Base-by-base conservation (phyloP, 169 alveolate genomes). In the Eimeria necatrix region DNA sequence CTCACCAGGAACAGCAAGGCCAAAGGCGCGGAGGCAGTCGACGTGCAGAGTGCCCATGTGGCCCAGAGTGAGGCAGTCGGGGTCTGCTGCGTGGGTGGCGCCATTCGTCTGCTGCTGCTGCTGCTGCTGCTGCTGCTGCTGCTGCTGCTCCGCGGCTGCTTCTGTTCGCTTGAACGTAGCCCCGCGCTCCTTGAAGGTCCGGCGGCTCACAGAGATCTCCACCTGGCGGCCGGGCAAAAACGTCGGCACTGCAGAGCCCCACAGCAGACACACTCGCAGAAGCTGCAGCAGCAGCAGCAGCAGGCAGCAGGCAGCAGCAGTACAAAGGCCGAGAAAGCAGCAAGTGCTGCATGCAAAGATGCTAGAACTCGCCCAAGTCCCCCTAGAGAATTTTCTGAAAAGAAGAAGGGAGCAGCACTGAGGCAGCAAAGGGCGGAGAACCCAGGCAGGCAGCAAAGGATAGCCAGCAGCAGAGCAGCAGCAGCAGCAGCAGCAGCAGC, bases 171-270 rank as follows among this genome's bases (percentile, higher is more conserved):
- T 73, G 32, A 16, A 46, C 6, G 10, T 41, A 4, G 18, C 84
- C 10, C 22, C 53, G n/a, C 41, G 9, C 53, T 8, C 59, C 53
- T 7, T 41, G 49, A 46, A 9, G 22, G 59, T 6, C 0, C 9
- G 49, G 84, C 84, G 84, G 59, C 53, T 7, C 10, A 73, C 84
- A 51, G 24, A 16, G 22, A 85, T 46, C n/a, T 85, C 61, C 49
- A 85, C 80, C 68, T 85, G 93, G n/a, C 93, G 93, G 10, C 93
- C 93, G 48, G 93, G 61, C 9, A 85, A 70, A 46, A 85, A 85
- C 22, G 83, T 59, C 10, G 71, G 49, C 51, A 56, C 93, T 85
- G 83, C 22, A 52, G 18, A 16, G 68, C 41, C 41, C 41, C 41
- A 32, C 41, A 32, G 41, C 41, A 32, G 41, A 18, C 46, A n/a